phyloP scores from a whole-genome alignment of 495 filamentous ascomycete genomes.

The Penicillium mononematosum region DNA sequence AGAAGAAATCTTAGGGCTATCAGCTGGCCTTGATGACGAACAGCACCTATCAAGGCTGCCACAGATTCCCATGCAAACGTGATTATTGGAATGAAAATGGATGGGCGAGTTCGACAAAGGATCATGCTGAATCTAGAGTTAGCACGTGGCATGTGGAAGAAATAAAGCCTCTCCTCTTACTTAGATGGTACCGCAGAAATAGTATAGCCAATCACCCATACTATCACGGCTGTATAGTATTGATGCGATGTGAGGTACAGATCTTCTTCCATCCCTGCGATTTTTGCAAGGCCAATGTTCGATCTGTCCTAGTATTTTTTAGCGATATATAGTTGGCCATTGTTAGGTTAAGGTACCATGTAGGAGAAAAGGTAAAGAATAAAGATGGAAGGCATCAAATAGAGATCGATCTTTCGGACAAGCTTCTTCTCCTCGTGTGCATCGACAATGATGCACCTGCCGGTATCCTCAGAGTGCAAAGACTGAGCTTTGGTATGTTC shows the following conservation, averaged over 20 bases:
- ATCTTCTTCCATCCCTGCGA: conserved; percentile 44
- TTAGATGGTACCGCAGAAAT: conserved; percentile 47
- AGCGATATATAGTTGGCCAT: not conserved
- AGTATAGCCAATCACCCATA: conserved; percentile 49
- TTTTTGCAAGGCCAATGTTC: conserved; percentile 46
- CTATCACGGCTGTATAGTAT: conserved; percentile 36
- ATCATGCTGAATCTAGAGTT: conserved; percentile 33
- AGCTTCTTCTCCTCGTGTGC: conserved; percentile 18
- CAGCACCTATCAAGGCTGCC: conserved; percentile 35
- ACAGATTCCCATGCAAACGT: conserved; percentile 39
- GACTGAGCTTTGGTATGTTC: not conserved
- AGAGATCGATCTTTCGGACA: conserved; percentile 49
- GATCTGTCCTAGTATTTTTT: not conserved
- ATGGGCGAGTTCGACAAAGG: conserved; percentile 32
- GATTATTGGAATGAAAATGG: conserved; percentile 36
- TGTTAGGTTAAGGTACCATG: conserved; percentile 20
- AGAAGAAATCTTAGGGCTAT: conserved; percentile 36
- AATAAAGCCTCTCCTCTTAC: conserved; percentile 1
- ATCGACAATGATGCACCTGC: not conserved
- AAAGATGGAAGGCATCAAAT: conserved; percentile 49
- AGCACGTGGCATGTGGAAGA: not conserved
- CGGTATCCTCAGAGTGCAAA: not conserved
- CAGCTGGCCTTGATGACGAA: conserved; percentile 38
- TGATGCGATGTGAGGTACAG: conserved; percentile 36
- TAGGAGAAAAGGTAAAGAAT: conserved; percentile 52